Evolutionary conservation across 768 basidiomycete species (phyloP).

Genomic region (Calocera viscosa): DNA sequence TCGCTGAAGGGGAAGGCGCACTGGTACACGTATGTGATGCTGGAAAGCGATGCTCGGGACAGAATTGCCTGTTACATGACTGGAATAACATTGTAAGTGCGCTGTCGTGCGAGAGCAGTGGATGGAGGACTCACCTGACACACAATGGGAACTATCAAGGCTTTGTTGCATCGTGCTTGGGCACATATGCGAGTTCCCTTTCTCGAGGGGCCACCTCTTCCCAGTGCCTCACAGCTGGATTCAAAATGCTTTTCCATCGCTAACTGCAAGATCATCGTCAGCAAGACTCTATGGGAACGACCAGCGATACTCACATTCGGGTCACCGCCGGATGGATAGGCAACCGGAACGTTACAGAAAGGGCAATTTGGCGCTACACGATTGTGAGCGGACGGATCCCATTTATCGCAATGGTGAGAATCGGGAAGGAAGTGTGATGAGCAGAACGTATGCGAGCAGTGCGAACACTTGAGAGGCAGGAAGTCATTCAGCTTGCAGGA

Average conservation of each 20-base stretch:
- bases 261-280: neutral
- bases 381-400: neutral
- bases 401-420: neutral
- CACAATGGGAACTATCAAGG: neutral
- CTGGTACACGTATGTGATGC: neutral
- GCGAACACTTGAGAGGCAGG: neutral
- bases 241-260: neutral
- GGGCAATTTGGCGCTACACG: neutral
- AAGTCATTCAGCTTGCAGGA: constrained; percentile 2
- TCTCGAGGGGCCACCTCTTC: neutral
- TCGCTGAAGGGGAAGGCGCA: neutral
- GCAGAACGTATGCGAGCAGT: neutral
- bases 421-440: neutral
- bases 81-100: neutral
- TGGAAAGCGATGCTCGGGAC: neutral
- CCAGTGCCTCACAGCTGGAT: neutral
- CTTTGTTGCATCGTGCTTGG: neutral
- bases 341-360: neutral
- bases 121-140: neutral
- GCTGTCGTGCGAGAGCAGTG: neutral
- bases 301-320: neutral
- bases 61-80: neutral
- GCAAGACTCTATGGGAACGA: neutral
- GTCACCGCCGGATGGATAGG: neutral
- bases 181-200: neutral